These are phyloP conservation scores for Atractiella rhizophila DNA, from an alignment of 768 basidiomycete species.

Conservation along the genomic window DNA sequence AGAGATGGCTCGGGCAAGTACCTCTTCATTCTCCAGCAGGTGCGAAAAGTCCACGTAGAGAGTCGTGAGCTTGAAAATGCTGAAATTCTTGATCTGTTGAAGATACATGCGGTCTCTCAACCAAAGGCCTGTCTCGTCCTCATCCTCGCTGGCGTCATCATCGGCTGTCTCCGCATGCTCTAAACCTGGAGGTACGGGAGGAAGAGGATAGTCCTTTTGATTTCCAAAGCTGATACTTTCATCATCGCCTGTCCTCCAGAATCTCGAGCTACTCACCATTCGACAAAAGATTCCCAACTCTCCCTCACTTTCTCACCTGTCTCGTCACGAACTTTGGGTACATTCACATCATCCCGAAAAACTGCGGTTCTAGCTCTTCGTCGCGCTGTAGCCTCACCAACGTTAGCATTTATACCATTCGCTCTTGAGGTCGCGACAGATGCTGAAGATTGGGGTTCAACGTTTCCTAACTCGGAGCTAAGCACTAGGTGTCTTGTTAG, in stretches of 20 bases:
- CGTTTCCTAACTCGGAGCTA: too few species aligned
- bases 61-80: slow-evolving; percentile 76
- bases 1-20: slow-evolving; percentile 75
- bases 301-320: slow-evolving; percentile 88
- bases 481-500: too few species aligned
- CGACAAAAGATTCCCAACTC: slow-evolving; percentile 70
- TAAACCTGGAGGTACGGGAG: not conserved
- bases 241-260: not conserved
- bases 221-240: not conserved
- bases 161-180: slow-evolving; percentile 25
- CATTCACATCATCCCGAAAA: slow-evolving; percentile 28
- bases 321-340: slow-evolving; percentile 70
- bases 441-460: too few species aligned
- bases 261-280: slow-evolving; percentile 36
- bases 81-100: slow-evolving; percentile 84
- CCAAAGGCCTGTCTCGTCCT: slow-evolving; percentile 26
- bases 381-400: too few species aligned
- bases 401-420: too few species aligned
- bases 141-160: slow-evolving; percentile 27
- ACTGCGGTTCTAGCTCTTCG: too few species aligned
- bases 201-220: not conserved
- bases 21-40: slow-evolving; percentile 66
- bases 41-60: slow-evolving; percentile 91
- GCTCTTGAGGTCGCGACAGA: too few species aligned
- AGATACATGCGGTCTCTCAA: slow-evolving; percentile 51